Conservation (phyloP, 2,329 filamentous ascomycete genomes). For the Cercospora zeae-maydis region DNA sequence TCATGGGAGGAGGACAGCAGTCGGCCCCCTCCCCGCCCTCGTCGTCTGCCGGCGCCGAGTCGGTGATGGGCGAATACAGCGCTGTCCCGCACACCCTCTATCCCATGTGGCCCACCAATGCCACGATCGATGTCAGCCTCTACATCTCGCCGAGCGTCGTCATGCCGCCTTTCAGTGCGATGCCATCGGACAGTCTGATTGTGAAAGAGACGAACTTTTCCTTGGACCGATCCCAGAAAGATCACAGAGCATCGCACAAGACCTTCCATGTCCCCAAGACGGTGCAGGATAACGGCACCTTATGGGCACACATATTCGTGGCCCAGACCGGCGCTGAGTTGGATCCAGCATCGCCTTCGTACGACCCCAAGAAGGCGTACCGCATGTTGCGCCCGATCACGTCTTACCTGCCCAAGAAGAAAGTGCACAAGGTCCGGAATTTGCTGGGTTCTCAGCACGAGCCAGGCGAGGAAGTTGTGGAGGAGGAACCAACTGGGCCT, state of each 20-base stretch:
- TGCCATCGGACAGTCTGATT: constrained; percentile 66
- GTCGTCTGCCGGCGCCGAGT: constrained; percentile 21
- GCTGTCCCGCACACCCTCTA: constrained; percentile 67
- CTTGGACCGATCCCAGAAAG: constrained; percentile 56
- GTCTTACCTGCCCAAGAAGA: constrained; percentile 88
- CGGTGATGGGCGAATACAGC: constrained; percentile 54
- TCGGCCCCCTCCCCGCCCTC: constrained; percentile 20
- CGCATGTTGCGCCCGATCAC: constrained; percentile 83
- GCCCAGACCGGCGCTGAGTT: constrained; percentile 70
- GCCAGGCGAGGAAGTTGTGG: constrained; percentile 46
- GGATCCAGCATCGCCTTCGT: constrained; percentile 69
- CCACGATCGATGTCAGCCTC: constrained; percentile 74
- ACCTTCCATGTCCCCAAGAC: constrained; percentile 71
- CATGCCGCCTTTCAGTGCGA: constrained; percentile 63
- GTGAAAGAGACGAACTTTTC: constrained; percentile 73
- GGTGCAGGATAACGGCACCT: constrained; percentile 86
- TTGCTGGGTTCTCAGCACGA: constrained; percentile 57
- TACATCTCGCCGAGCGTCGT: constrained; percentile 75
- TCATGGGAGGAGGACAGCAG: constrained; percentile 43
- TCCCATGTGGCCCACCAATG: constrained; percentile 83
- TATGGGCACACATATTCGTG: constrained; percentile 93
- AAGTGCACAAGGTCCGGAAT: constrained; percentile 80
- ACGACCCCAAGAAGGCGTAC: constrained; percentile 72
- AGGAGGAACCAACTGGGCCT: constrained; percentile 57
- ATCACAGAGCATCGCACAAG: constrained; percentile 72